A percentile compares a stretch with the other conserved stretches of the same genome.
Conservation (phyloP, 2,329 filamentous ascomycete genomes). For the Dactylellina leptospora region DNA sequence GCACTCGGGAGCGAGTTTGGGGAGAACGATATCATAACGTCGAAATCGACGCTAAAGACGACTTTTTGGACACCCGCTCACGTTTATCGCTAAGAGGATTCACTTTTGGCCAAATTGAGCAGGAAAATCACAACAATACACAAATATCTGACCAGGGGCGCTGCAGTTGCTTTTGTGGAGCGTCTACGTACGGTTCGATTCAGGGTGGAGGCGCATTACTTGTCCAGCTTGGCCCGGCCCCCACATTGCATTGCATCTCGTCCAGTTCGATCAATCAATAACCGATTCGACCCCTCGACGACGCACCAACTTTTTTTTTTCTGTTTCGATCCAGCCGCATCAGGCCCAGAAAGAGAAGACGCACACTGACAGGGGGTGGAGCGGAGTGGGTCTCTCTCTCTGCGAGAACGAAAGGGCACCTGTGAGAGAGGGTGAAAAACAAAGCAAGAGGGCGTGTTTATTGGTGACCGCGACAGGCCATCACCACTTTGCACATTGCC, state of each 20-base stretch:
- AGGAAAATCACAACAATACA: constrained; percentile 37
- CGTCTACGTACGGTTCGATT: constrained; percentile 43
- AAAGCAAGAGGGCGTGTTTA: constrained; percentile 41
- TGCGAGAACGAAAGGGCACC: constrained; percentile 16
- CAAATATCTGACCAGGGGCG: no score
- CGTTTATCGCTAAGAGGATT: neutral
- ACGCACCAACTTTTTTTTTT: constrained; percentile 9
- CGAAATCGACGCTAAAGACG: constrained; percentile 26
- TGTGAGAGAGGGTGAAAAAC: constrained; percentile 21
- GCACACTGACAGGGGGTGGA: constrained; percentile 7
- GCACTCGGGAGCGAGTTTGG: no score
- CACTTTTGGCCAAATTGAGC: constrained; percentile 13
- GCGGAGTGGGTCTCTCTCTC: constrained; percentile 22
- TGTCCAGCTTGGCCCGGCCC: constrained; percentile 41
- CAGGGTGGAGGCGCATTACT: constrained; percentile 44
- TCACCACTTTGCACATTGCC: constrained; percentile 3
- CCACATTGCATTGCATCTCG: constrained; percentile 29
- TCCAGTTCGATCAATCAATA: no score
- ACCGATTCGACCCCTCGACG: constrained; percentile 2
- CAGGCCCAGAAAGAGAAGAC: constrained; percentile 36
- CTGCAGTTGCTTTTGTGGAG: no score
- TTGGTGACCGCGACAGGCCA: constrained; percentile 22
- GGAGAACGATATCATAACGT: no score
- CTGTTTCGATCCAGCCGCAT: constrained; percentile 48
- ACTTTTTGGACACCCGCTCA: neutral